A percentile compares a stretch with the other conserved stretches of the same genome.
phyloP scores from a whole-genome alignment of 1,284 basidiomycete genomes.

The Naganishia liquefaciens region DNA sequence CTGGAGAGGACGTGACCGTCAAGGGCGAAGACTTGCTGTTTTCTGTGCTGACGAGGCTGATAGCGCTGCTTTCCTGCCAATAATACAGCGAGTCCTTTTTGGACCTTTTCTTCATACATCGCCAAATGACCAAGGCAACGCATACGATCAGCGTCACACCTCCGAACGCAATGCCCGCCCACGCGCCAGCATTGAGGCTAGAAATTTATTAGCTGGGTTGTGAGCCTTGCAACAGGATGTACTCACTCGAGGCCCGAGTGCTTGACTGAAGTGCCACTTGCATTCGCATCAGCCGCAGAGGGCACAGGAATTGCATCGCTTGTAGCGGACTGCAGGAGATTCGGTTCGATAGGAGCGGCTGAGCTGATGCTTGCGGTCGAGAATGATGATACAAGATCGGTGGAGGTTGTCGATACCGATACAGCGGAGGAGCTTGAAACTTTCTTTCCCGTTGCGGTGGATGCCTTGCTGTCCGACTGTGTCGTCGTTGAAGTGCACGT shows the following conservation, averaged over 20 bases:
- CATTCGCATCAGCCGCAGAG: neutral
- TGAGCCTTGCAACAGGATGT: too few relatives aligned
- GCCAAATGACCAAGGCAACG: constrained; percentile 6
- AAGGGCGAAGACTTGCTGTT: neutral
- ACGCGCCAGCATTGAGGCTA: constrained; percentile 3
- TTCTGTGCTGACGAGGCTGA: constrained; percentile 13
- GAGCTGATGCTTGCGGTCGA: too few relatives aligned
- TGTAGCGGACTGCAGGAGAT: too few relatives aligned
- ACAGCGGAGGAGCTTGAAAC: too few relatives aligned
- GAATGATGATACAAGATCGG: too few relatives aligned
- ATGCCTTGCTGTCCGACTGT: neutral
- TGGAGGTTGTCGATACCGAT: too few relatives aligned
- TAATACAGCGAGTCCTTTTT: constrained; percentile 2
- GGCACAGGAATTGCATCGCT: neutral
- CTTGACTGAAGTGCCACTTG: neutral
- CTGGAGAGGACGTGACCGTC: neutral
- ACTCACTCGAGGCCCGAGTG: neutral
- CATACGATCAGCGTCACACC: neutral
- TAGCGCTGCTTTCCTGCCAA: constrained; percentile 11
- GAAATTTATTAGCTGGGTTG: neutral
- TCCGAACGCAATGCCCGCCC: constrained; percentile 6
- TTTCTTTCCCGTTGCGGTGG: too few relatives aligned
- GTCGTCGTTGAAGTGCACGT: constrained; percentile 4
- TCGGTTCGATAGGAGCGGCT: too few relatives aligned
- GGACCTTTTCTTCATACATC: neutral